Conservation (phyloP, 495 filamentous ascomycete species). For the Aspergillus hancockii region DNA sequence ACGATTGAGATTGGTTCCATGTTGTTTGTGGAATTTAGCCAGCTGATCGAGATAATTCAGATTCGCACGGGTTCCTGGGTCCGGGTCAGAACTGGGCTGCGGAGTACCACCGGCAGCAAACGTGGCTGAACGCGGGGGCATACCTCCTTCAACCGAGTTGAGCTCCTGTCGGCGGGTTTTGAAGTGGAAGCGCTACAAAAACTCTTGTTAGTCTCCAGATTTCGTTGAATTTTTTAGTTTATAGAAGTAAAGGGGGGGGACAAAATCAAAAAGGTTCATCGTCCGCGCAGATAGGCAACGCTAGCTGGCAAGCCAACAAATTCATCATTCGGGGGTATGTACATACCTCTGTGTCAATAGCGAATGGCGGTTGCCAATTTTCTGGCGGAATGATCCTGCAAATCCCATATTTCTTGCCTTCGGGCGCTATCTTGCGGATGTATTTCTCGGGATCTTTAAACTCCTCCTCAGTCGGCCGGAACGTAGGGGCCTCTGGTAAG, state of each 20-base stretch:
- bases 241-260: not conserved
- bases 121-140: slow-evolving; percentile 45
- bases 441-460: slow-evolving; percentile 93
- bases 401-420: slow-evolving; percentile 83
- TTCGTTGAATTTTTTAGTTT: not conserved
- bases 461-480: slow-evolving; percentile 86
- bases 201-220: not conserved
- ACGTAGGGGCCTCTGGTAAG: slow-evolving; percentile 88
- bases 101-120: slow-evolving; percentile 37
- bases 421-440: slow-evolving; percentile 82
- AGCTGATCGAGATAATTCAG: slow-evolving; percentile 95
- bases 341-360: slow-evolving; percentile 94
- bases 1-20: slow-evolving; percentile 89
- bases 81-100: slow-evolving; percentile 38
- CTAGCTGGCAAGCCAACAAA: not conserved
- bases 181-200: slow-evolving; percentile 85
- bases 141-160: slow-evolving; percentile 98
- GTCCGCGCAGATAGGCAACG: not conserved
- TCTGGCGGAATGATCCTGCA: slow-evolving; percentile 95
- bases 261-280: not conserved
- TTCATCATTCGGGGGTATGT: slow-evolving; percentile 9
- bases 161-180: slow-evolving; percentile 94
- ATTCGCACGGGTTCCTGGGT: slow-evolving; percentile 85
- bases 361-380: slow-evolving; percentile 90
- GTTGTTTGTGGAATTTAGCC: slow-evolving; percentile 94